These are phyloP conservation scores for Spirogloea muscicola DNA, from an alignment of 139 green algal species.

Conservation along the genomic window DNA sequence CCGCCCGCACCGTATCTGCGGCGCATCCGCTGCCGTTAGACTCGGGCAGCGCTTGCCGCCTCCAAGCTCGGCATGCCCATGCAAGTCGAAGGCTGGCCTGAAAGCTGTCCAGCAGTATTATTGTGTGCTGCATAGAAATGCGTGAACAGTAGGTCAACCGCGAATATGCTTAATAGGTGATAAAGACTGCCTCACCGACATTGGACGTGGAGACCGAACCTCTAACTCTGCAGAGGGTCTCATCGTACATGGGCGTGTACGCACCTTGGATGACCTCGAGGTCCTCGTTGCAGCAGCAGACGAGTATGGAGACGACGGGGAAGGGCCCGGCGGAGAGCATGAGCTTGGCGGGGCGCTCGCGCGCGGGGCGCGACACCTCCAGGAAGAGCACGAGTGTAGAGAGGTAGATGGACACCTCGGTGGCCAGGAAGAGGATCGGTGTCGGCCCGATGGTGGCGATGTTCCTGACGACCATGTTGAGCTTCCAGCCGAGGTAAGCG, in stretches of 20 bases:
- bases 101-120: too few relatives aligned
- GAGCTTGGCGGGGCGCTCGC: not conserved
- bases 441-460: not conserved
- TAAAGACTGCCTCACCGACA: too few relatives aligned
- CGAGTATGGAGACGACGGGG: slow-evolving; percentile 20
- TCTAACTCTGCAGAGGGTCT: too few relatives aligned
- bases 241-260: too few relatives aligned
- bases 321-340: slow-evolving; percentile 23
- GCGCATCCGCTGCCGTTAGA: too few relatives aligned
- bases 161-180: too few relatives aligned
- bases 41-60: too few relatives aligned
- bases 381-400: slow-evolving; percentile 33
- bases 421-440: slow-evolving; percentile 29
- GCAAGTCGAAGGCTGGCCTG: too few relatives aligned
- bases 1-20: slow-evolving; percentile 31
- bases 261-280: slow-evolving; percentile 37
- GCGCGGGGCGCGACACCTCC: slow-evolving; percentile 4
- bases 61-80: too few relatives aligned
- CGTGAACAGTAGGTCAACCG: too few relatives aligned
- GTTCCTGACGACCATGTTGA: slow-evolving; percentile 12
- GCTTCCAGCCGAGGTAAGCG: slow-evolving; percentile 32
- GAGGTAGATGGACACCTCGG: slow-evolving; percentile 35
- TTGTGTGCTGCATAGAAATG: too few relatives aligned
- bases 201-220: too few relatives aligned
- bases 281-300: slow-evolving; percentile 42